phyloP scores from a whole-genome alignment of 2,329 filamentous ascomycete species.

The Curvularia hawaiiensis region DNA sequence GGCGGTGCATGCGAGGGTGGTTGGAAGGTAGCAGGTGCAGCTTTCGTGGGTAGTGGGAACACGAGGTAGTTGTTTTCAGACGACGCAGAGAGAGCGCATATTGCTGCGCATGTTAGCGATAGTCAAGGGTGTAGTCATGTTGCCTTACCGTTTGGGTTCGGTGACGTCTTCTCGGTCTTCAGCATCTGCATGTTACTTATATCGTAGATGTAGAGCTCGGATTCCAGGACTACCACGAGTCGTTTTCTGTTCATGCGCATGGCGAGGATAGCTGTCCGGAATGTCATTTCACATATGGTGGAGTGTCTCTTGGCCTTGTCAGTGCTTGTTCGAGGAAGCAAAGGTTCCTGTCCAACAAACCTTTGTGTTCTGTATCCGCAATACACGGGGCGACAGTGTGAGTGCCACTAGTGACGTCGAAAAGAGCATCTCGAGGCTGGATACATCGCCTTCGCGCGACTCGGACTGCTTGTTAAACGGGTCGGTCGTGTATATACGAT shows the following conservation, averaged over 20 bases:
- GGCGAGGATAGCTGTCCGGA: slow-evolving; percentile 93
- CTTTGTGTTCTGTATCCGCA: slow-evolving; percentile 98
- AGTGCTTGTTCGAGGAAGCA: slow-evolving; percentile 7
- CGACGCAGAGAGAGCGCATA: slow-evolving; percentile 90
- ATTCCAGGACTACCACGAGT: slow-evolving; percentile 89
- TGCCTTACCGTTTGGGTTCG: slow-evolving; percentile 74
- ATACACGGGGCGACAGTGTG: slow-evolving; percentile 85
- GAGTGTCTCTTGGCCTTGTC: slow-evolving; percentile 63
- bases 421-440: slow-evolving; percentile 98
- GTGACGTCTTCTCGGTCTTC: slow-evolving; percentile 90
- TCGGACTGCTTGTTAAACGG: slow-evolving; percentile 95
- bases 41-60: slow-evolving; percentile 80
- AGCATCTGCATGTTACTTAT: slow-evolving; percentile 98
- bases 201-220: slow-evolving; percentile 97
- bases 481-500: slow-evolving; percentile 95
- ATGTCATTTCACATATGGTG: slow-evolving; percentile 97
- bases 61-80: slow-evolving; percentile 96
- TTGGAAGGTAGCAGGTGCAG: slow-evolving; percentile 57
- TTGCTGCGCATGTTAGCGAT: slow-evolving; percentile 59
- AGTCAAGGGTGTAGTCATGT: slow-evolving; percentile 1
- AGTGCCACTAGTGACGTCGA: slow-evolving; percentile 95
- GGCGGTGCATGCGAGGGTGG: slow-evolving; percentile 85
- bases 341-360: slow-evolving; percentile 53
- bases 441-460: slow-evolving; percentile 92
- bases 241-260: slow-evolving; percentile 94